phyloP scores from a whole-genome alignment of 2,329 filamentous ascomycete genomes.

The Stemphylium vesicarium region DNA sequence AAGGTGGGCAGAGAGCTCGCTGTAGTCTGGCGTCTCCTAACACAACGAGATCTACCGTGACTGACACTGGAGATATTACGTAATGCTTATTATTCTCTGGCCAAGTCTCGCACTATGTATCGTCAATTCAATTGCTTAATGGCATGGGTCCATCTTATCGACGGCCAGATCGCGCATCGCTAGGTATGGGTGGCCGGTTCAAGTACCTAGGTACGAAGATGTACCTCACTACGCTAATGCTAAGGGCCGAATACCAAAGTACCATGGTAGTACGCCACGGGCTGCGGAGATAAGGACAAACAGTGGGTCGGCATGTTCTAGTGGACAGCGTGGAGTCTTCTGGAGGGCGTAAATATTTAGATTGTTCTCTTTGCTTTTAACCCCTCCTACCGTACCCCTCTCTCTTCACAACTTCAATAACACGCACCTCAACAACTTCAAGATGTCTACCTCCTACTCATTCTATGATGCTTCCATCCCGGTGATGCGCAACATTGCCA shows the following conservation, averaged over 20 bases:
- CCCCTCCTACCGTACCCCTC: background rate
- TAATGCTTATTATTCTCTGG: background rate
- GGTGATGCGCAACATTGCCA: constrained; percentile 12
- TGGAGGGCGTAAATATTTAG: background rate
- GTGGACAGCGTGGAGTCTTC: background rate
- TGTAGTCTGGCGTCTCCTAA: background rate
- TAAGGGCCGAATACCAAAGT: background rate
- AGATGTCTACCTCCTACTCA: constrained; percentile 24
- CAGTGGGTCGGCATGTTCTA: background rate
- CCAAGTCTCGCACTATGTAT: too few species aligned
- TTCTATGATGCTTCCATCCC: constrained; percentile 29
- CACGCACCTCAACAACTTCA: constrained; percentile 2
- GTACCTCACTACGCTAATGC: background rate
- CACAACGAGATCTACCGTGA: background rate
- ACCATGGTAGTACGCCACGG: background rate
- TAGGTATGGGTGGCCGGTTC: too few species aligned
- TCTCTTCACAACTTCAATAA: background rate
- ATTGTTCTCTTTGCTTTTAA: background rate
- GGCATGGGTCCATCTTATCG: too few species aligned
- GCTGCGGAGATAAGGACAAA: background rate
- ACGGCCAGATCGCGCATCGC: too few species aligned
- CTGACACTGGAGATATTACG: background rate
- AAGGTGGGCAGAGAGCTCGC: background rate
- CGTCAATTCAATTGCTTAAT: too few species aligned
- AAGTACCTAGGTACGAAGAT: background rate